phyloP scores from a whole-genome alignment of 352 stramenopile genomes.

The Phytophthora idaei region DNA sequence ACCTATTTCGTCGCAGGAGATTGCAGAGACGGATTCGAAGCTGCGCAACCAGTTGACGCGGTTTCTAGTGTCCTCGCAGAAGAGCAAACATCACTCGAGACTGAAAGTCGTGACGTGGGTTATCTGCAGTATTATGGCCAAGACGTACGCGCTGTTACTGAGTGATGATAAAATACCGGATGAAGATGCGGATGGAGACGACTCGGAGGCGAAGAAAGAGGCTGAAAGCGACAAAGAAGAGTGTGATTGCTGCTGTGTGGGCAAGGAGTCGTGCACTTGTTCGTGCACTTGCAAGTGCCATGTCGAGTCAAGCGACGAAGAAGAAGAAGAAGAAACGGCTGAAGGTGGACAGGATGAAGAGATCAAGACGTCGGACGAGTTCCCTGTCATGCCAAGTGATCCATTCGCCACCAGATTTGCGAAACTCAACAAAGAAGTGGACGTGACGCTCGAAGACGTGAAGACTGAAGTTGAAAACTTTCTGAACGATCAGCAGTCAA shows the following conservation, averaged over 20 bases:
- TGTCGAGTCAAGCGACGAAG: constrained; percentile 64
- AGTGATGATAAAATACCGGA: constrained; percentile 74
- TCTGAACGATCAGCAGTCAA: constrained; percentile 22
- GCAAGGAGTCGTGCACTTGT: constrained; percentile 61
- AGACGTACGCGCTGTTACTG: constrained; percentile 77
- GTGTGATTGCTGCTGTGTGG: constrained; percentile 79
- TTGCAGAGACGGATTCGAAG: constrained; percentile 76
- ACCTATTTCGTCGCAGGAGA: constrained; percentile 71
- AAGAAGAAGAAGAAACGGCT: constrained; percentile 20
- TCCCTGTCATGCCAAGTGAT: constrained; percentile 31
- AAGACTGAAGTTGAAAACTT: constrained; percentile 40
- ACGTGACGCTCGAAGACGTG: constrained; percentile 33
- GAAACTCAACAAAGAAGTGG: constrained; percentile 21
- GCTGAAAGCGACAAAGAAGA: constrained; percentile 66
- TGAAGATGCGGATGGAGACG: constrained; percentile 19
- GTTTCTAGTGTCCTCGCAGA: constrained; percentile 75
- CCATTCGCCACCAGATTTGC: constrained; percentile 20
- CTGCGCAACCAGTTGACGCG: constrained; percentile 79
- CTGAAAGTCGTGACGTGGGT: constrained; percentile 89
- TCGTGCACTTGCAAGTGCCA: constrained; percentile 75
- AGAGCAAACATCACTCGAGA: constrained; percentile 79
- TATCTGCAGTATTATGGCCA: constrained; percentile 84
- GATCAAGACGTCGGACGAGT: constrained; percentile 4
- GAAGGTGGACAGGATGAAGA: constrained; percentile 1
- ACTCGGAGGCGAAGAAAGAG: constrained; percentile 4